Conservation (phyloP, 805 yeast genomes). For the Starmerella floricola region DNA sequence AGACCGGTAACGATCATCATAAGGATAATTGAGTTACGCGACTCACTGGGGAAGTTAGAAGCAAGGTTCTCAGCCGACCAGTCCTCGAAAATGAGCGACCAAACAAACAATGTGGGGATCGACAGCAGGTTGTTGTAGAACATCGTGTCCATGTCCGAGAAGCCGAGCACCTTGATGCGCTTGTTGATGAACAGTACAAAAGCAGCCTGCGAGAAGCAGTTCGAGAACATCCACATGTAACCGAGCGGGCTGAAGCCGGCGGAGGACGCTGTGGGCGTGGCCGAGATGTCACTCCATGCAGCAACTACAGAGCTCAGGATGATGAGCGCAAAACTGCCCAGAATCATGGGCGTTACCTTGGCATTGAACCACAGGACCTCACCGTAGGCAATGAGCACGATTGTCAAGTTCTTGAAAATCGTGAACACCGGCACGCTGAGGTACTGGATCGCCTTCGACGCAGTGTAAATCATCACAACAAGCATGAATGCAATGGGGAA, state of each 20-base stretch:
- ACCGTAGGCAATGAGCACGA: slow-evolving; percentile 93
- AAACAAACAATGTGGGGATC: slow-evolving; percentile 69
- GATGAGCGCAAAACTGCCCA: slow-evolving; percentile 81
- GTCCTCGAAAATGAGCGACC: slow-evolving; percentile 75
- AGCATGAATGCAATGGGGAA: slow-evolving; percentile 82
- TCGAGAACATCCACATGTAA: slow-evolving; percentile 92
- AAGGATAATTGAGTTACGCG: slow-evolving; percentile 54
- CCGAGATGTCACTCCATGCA: slow-evolving; percentile 63
- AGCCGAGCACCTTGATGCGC: slow-evolving; percentile 92
- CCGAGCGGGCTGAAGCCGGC: slow-evolving; percentile 37
- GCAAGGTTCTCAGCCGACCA: slow-evolving; percentile 77
- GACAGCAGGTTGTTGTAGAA: slow-evolving; percentile 92
- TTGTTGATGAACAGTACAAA: slow-evolving; percentile 93
- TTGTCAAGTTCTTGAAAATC: slow-evolving; percentile 93
- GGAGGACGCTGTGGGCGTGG: slow-evolving; percentile 25
- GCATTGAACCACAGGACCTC: slow-evolving; percentile 98
- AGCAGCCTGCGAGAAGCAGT: slow-evolving; percentile 88
- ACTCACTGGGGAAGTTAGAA: slow-evolving; percentile 63
- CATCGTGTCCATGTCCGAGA: slow-evolving; percentile 90
- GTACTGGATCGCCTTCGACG: slow-evolving; percentile 86
- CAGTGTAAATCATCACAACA: slow-evolving; percentile 90
- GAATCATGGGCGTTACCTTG: slow-evolving; percentile 73
- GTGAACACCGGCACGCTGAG: slow-evolving; percentile 93
- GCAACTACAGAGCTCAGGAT: slow-evolving; percentile 94
- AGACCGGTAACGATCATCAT: slow-evolving; percentile 89